Evolutionary conservation across 192 early-diverging fungal genomes (phyloP).

Genomic region (Paraglomus occultum): DNA sequence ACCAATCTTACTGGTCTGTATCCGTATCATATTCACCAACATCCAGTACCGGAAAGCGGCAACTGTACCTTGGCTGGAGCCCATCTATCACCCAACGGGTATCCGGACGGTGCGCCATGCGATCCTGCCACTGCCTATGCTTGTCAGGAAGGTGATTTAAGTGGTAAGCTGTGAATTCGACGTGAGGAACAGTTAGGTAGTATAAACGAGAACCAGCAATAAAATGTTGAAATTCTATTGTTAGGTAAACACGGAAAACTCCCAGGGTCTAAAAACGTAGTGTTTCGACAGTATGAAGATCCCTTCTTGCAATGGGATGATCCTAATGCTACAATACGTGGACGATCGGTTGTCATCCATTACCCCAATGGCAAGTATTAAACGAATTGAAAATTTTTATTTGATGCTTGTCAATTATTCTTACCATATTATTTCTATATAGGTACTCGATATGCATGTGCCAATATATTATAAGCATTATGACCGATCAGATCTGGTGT

Average conservation of each 20-base stretch:
- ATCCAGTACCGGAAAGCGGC: not conserved
- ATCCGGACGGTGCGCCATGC: not conserved
- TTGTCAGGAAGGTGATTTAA: slow-evolving; percentile 12
- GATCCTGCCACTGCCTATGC: not conserved
- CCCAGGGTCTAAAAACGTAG: not conserved
- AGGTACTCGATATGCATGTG: not conserved
- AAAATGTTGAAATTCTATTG: not conserved
- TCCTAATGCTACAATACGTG: not conserved
- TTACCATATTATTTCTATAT: not conserved
- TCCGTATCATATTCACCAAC: not conserved
- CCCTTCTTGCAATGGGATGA: not conserved
- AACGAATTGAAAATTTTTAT: not conserved
- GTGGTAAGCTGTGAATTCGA: not conserved
- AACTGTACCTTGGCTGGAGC: not conserved
- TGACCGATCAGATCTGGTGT: no score
- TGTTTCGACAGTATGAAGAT: not conserved
- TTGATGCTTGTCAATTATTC: not conserved
- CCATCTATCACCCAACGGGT: not conserved
- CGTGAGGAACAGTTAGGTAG: no score
- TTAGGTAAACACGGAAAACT: slow-evolving; percentile 9
- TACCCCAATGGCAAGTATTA: not conserved
- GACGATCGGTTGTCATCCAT: not conserved
- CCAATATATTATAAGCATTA: not conserved
- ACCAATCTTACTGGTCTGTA: not conserved
- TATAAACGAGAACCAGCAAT: no score